Evolutionary conservation across 2,329 filamentous ascomycete species (phyloP), one percentile per base, ranked within the genome.

Genomic region (Hypoxylon sp.): DNA sequence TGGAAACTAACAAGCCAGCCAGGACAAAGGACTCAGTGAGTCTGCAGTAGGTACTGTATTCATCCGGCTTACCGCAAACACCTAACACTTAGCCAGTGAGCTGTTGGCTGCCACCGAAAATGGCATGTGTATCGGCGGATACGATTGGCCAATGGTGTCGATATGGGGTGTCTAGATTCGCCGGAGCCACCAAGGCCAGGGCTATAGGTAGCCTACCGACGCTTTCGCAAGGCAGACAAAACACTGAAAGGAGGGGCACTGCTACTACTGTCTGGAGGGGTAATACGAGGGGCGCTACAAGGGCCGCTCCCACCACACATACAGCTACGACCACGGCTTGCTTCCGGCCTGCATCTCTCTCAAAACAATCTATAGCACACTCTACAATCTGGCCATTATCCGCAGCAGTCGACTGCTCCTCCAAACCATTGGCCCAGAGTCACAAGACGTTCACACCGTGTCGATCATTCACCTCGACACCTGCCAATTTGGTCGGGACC

Each of bases 401-500:
- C n/a, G 20, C 13, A 35, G 48, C 45, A 47, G 33, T 49, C 59
- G 48, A 61, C 59, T 64, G 45, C 55, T 61, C 47, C n/a, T 56
- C 54, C 31, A 47, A 58, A 46, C 21, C 48, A 59, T 61, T 59
- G 55, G 48, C 18, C 24, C 37, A 24, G 26, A 50, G 52, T 64
- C 55, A 48, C 48, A 51, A 38, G 55, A 56, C 55, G 7, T 42
- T 38, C 38, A 51, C 26, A 37, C 52, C 61, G 35, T 56, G 55
- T 26, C 58, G 45, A 51, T 46, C 48, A 9, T 58, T 59, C 21
- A 49, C 52, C 42, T 63, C 53, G 40, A 64, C 66, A 67, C 65
- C 66, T 69, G 66, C 66, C 66, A 48, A 62, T 60, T 67, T 46
- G 21, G 64, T 67, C 61, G 10, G 17, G 20, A 31, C 35, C 48